A percentile compares a stretch with the other conserved stretches of the same genome.
Evolutionary conservation across 805 yeast genomes (phyloP).

Genomic region (Trichomonascus vanleenenianus): DNA sequence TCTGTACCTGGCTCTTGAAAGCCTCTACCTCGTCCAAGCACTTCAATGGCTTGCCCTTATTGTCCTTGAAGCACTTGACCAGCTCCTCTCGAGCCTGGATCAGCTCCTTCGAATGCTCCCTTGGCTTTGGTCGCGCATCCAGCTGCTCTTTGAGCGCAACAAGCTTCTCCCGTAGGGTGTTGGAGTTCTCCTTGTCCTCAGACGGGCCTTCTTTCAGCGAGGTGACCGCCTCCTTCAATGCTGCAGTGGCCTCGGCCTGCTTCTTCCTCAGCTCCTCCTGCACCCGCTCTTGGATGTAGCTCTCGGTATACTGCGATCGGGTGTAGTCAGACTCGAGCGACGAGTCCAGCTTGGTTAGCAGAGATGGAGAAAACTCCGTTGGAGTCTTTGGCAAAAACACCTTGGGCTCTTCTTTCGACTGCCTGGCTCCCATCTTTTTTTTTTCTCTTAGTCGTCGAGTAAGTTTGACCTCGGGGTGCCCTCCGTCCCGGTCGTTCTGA

Average conservation of each 20-base stretch:
- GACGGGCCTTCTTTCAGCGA: constrained; percentile 6
- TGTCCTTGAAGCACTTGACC: constrained; percentile 23
- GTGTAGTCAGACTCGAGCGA: constrained; percentile 28
- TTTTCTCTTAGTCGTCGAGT: not conserved
- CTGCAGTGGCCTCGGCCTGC: constrained; percentile 23
- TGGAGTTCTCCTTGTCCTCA: constrained; percentile 15
- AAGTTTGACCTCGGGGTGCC: no score
- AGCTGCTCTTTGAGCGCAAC: constrained; percentile 24
- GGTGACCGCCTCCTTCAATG: constrained; percentile 17
- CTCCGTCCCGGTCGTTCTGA: no score
- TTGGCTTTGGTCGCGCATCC: constrained; percentile 25
- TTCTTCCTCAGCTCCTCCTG: constrained; percentile 26
- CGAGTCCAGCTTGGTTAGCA: constrained; percentile 26
- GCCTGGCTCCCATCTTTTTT: constrained; percentile 1
- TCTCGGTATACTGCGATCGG: constrained; percentile 27
- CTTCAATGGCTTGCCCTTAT: constrained; percentile 26
- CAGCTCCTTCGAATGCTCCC: constrained; percentile 24
- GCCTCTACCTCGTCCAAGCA: constrained; percentile 27
- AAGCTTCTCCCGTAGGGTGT: constrained; percentile 22
- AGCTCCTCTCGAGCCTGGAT: constrained; percentile 22
- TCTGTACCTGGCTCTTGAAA: constrained; percentile 11
- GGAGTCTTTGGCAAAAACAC: constrained; percentile 29
- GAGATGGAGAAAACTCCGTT: constrained; percentile 25
- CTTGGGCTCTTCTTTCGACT: constrained; percentile 7
- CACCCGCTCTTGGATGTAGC: constrained; percentile 29